Conservation (phyloP, 2,329 filamentous ascomycete genomes). For the Pyrenophora graminea region DNA sequence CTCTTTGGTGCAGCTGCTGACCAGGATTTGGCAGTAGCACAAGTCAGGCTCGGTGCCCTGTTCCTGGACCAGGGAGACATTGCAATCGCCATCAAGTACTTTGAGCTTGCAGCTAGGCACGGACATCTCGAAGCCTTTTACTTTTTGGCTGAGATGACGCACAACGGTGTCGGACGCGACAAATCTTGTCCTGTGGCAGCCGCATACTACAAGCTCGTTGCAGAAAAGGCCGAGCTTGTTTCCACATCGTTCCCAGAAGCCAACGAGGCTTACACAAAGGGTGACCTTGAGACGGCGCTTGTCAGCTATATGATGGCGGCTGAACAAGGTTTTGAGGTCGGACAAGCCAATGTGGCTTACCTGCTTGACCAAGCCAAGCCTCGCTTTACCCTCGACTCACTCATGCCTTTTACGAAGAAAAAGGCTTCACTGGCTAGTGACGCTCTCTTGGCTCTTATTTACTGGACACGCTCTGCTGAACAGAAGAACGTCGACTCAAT, state of each 20-base stretch:
- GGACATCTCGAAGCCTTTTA: constrained; percentile 88
- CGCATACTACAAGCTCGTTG: constrained; percentile 84
- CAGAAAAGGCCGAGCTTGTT: constrained; percentile 85
- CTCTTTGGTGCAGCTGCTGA: constrained; percentile 80
- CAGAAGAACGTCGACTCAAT: constrained; percentile 92
- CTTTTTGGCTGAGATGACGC: constrained; percentile 85
- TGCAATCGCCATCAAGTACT: constrained; percentile 79
- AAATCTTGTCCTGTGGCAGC: constrained; percentile 77
- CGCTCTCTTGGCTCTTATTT: constrained; percentile 74
- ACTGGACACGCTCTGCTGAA: constrained; percentile 93
- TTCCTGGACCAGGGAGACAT: constrained; percentile 89
- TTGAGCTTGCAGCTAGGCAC: constrained; percentile 81
- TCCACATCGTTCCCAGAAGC: constrained; percentile 82
- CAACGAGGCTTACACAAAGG: constrained; percentile 77
- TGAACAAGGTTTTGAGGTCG: constrained; percentile 88
- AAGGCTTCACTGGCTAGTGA: constrained; percentile 59
- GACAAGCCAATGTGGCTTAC: constrained; percentile 87
- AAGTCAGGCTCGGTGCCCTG: constrained; percentile 80
- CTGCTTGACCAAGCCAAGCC: constrained; percentile 70
- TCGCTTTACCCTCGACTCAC: constrained; percentile 57
- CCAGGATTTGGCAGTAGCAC: constrained; percentile 77
- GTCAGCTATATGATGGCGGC: constrained; percentile 84
- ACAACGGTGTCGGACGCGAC: constrained; percentile 79
- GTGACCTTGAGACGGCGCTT: constrained; percentile 78
- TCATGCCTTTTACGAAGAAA: constrained; percentile 53